Percentiles rank a stretch among this genome's conserved stretches.
These are phyloP conservation scores for Metarhizium robertsii DNA, from an alignment of 2,329 filamentous ascomycete species.

Conservation along the genomic window DNA sequence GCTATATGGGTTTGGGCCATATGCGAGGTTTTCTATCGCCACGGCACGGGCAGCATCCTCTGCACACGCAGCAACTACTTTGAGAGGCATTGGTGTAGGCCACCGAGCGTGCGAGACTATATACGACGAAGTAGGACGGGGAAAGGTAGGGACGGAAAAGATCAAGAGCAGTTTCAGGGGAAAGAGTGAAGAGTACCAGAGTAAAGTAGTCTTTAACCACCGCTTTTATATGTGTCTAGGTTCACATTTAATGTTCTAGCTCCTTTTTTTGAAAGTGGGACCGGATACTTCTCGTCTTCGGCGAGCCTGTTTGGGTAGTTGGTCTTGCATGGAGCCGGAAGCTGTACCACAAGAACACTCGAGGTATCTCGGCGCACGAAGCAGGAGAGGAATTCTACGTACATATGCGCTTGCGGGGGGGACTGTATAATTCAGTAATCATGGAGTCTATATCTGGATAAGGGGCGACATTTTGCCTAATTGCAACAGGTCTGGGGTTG, in stretches of 20 bases:
- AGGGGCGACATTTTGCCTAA: no score
- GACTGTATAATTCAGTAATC: not conserved
- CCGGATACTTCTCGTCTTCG: slow-evolving; percentile 3
- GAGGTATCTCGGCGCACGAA: not conserved
- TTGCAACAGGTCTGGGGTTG: no score
- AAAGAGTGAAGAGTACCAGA: not conserved
- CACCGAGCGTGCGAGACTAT: not conserved
- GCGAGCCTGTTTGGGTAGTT: slow-evolving; percentile 13
- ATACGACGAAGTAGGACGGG: not conserved
- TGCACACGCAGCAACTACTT: slow-evolving; percentile 23
- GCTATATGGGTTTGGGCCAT: slow-evolving; percentile 21
- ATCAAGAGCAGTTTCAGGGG: not conserved
- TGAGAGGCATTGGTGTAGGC: slow-evolving; percentile 24
- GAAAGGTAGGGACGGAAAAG: not conserved
- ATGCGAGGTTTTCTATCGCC: slow-evolving; percentile 28
- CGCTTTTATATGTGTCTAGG: no score
- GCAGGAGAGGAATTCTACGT: not conserved
- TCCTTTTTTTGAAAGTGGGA: not conserved
- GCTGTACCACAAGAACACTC: not conserved
- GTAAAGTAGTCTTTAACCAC: no score
- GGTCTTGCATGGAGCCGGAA: not conserved
- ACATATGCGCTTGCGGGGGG: not conserved
- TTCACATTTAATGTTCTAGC: no score
- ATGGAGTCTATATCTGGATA: not conserved
- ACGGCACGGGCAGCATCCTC: slow-evolving; percentile 25